Evolutionary conservation across 2,329 filamentous ascomycete species (phyloP), one percentile per base, ranked within the genome.

Genomic region (Myriangium duriaei): DNA sequence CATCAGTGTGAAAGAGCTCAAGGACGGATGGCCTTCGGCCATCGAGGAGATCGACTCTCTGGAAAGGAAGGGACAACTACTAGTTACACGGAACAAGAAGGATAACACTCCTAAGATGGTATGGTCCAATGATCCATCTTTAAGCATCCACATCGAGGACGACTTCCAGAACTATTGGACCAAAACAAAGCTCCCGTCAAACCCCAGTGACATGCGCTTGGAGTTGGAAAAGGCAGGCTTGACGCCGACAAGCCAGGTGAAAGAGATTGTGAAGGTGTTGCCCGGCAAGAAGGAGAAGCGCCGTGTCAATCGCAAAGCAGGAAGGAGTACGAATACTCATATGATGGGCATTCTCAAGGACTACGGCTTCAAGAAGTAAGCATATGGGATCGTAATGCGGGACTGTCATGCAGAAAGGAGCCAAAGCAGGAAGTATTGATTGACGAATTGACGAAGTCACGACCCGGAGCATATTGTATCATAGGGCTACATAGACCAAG

Each of bases 11-110:
- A 86, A 85, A 57, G 86, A 95, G 51, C 72, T 98, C 44, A 93
- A 94, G 61, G 91, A 98, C 56, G 91, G 91, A 45, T 98, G 91
- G 91, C 77, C 80, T 15, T 79, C 80, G 50, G 92, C 85, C 52
- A 77, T 87, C 43, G 73, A 79, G 13, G 73, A 81, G 7, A 81
- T 98, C 55, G 73, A 81, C 45, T 68, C 74, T 48, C 70, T 98
- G 36, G 88, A 95, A 64, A 62, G 62, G 29, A 74, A 82, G 55
- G 79, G 87, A 53, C 79, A 80, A 58, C 69, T 96, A 32, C 69
- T 96, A 24, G 84, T 95, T 4, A 81, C 84, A 14, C 76, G 87
- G 44, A 87, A 87, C 40, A 92, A 91, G 63, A 96, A 96, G 65
- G 88, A 96, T 57, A 80, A 82, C 53, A 74, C 82, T 49, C 79